Conservation (phyloP, 345 rosid species). For the Alliaria petiolata region DNA sequence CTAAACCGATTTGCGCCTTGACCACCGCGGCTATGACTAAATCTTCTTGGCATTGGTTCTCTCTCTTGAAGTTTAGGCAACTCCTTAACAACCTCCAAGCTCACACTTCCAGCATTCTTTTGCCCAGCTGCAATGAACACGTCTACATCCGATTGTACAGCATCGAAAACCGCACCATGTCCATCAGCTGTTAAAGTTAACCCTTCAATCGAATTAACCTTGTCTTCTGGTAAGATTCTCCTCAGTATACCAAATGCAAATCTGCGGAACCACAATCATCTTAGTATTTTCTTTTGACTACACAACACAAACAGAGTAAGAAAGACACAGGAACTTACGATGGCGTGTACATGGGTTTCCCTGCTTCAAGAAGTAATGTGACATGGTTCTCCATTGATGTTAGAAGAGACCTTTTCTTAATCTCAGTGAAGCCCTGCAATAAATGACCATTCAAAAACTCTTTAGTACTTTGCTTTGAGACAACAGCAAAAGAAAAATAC, state of each 20-base stretch:
- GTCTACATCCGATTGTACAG: constrained; percentile 57
- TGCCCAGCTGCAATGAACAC: constrained; percentile 55
- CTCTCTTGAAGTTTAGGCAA: constrained; percentile 76
- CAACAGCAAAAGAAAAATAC: background rate
- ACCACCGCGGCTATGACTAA: constrained; percentile 34
- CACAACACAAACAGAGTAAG: background rate
- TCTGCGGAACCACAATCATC: constrained; percentile 33
- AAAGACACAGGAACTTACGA: constrained; percentile 50
- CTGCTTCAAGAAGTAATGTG: constrained; percentile 68
- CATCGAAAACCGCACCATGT: constrained; percentile 85
- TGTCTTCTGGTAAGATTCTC: constrained; percentile 90
- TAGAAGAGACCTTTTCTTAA: constrained; percentile 83
- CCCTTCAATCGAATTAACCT: constrained; percentile 77
- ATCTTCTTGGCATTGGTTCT: constrained; percentile 33
- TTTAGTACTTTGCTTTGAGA: background rate
- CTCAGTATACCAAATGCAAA: constrained; percentile 60
- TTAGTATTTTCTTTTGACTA: background rate
- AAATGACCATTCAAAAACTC: background rate
- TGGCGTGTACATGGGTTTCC: constrained; percentile 59
- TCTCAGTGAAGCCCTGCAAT: constrained; percentile 82
- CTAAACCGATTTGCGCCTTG: constrained; percentile 33
- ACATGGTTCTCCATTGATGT: constrained; percentile 89
- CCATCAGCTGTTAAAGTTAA: constrained; percentile 73
- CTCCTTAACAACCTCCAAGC: constrained; percentile 58
- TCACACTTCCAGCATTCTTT: constrained; percentile 60